phyloP scores from a whole-genome alignment of 2,329 filamentous ascomycete genomes.

The Xylariaceae sp. region DNA sequence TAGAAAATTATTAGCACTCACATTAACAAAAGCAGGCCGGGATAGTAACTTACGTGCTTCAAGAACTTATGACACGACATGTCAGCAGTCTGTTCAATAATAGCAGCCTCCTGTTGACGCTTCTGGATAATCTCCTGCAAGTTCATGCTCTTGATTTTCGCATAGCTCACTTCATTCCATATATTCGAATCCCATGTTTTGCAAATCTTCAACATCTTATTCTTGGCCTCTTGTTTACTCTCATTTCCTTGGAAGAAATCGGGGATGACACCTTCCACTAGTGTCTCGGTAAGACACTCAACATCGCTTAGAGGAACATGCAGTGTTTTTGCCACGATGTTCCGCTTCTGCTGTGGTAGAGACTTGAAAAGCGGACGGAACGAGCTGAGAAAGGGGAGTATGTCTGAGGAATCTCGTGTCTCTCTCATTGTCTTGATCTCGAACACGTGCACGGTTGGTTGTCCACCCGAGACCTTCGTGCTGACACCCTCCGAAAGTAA shows the following conservation, averaged over 20 bases:
- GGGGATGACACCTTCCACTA: conserved; percentile 55
- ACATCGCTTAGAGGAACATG: conserved; percentile 73
- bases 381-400: conserved; percentile 74
- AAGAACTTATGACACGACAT: conserved; percentile 72
- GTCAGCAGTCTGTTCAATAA: conserved; percentile 62
- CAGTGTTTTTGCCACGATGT: conserved; percentile 64
- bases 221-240: conserved; percentile 52
- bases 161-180: conserved; percentile 84
- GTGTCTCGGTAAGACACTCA: conserved; percentile 75
- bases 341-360: conserved; percentile 61
- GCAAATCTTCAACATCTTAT: conserved; percentile 65
- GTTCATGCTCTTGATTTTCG: conserved; percentile 75
- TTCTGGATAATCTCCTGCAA: conserved; percentile 76
- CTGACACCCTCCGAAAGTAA: conserved; percentile 72
- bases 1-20: conserved; percentile 31
- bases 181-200: conserved; percentile 67
- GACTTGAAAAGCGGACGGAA: conserved; percentile 66
- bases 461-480: conserved; percentile 50
- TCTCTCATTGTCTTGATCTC: conserved; percentile 68
- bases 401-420: conserved; percentile 73
- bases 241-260: conserved; percentile 55
- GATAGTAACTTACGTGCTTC: conserved; percentile 69
- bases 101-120: conserved; percentile 58
- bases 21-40: not conserved
- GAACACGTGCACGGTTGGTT: conserved; percentile 71